Base-by-base conservation (phyloP, 2,329 filamentous ascomycete genomes). In the Cercospora sojina region DNA sequence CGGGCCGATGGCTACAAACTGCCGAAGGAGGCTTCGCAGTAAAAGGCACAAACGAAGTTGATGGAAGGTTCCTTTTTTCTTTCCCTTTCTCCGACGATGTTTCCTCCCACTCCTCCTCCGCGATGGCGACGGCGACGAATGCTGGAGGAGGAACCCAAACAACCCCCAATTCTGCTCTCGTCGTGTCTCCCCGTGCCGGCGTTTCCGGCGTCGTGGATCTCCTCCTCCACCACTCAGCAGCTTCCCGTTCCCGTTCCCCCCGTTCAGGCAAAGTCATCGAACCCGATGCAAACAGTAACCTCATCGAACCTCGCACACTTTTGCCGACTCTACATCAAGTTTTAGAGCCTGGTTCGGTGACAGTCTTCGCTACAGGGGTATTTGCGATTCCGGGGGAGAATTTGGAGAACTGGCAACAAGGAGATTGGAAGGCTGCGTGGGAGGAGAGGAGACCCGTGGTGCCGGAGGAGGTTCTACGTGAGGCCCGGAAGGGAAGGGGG, bases 21-120 rank as follows among this genome's bases (percentile, higher is more conserved):
- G 90, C 89, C 0, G 91, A 94, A 77, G 91, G 91, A 2, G 84
- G 88, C 0, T 93, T 92, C 76, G 90, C 91, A 1, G 88, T 93
- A 38, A 84, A 81, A 73, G 75, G 90, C 77, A 81, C 88, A 82
- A 64, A 86, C 78, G 69, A 86, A 83, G 67, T 86, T 79, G 74
- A 90, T 84, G 82, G 86, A 71, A 76, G 88, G 78, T 70, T 79
- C 83, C 64, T 90, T 74, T 83, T 12, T 35, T 4, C 32, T 35
- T 35, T 23, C 13, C 43, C 20, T 18, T 18, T 47, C 31, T 5
- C 9, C 31, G 31, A 32, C 31, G 31, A 32, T 32, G 31, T 32
- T 9, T 32, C 31, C 31, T 5, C 31, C 5, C n/a, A n/a, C n/a
- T n/a, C n/a, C n/a, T n/a, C n/a, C n/a, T n/a, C n/a, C n/a, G n/a